A percentile compares a stretch with the other conserved stretches of the same genome.
These are phyloP conservation scores for Laetiporus sulphureus DNA, from an alignment of 1,284 basidiomycete genomes.

Conservation along the genomic window DNA sequence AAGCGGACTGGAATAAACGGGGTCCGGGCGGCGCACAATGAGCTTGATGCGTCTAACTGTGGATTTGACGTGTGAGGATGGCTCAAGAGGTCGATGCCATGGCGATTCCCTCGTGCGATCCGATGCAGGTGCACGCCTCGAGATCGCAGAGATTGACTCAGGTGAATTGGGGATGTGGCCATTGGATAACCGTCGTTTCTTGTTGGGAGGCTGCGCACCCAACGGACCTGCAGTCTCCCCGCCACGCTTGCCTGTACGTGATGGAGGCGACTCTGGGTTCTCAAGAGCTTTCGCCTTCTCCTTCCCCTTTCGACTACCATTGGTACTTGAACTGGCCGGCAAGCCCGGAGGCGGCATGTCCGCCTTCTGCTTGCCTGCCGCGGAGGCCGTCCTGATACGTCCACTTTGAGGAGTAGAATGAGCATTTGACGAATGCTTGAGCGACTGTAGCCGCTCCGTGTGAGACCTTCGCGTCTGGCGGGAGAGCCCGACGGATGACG, in stretches of 20 bases:
- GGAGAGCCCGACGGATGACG: constrained; percentile 40
- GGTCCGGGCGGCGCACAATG: constrained; percentile 58
- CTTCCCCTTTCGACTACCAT: constrained; percentile 8
- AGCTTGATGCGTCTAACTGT: constrained; percentile 57
- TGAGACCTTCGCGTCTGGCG: constrained; percentile 60
- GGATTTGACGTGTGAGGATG: constrained; percentile 19
- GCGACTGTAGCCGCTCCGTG: constrained; percentile 33
- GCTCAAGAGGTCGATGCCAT: constrained; percentile 2
- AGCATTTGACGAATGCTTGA: too few relatives aligned
- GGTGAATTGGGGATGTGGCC: background rate
- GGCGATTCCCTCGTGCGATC: background rate
- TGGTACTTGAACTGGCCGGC: background rate
- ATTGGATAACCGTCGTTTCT: constrained; percentile 17
- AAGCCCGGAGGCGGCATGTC: too few relatives aligned
- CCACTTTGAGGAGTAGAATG: too few relatives aligned
- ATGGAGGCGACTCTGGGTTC: background rate
- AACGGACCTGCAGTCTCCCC: background rate
- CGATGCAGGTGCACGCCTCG: background rate
- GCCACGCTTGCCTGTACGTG: constrained; percentile 3
- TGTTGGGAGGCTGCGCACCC: constrained; percentile 12
- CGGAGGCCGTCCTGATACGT: too few relatives aligned
- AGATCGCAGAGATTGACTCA: constrained; percentile 4
- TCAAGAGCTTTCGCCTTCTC: constrained; percentile 7
- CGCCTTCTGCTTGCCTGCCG: too few relatives aligned
- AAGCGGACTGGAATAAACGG: constrained; percentile 54